Percentiles rank a stretch among this genome's conserved stretches.
phyloP scores from a whole-genome alignment of 805 yeast species.

The Myxozyma neotropica region DNA sequence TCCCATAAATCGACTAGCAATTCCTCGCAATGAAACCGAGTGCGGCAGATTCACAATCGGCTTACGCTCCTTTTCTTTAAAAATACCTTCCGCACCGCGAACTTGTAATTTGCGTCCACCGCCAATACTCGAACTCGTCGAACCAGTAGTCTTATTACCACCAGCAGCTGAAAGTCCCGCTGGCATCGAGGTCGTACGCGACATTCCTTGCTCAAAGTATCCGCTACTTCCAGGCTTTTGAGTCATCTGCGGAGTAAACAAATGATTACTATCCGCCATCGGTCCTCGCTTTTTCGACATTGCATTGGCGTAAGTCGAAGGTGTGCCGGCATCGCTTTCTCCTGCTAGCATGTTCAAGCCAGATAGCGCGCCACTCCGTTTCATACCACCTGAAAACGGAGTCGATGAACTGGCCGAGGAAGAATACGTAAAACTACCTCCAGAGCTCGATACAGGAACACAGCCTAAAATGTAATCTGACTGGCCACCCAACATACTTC shows the following conservation, averaged over 20 bases:
- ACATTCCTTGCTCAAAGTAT: conserved; percentile 1
- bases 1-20: conserved; percentile 26
- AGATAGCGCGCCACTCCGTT: conserved; percentile 6
- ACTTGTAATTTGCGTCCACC: conserved; percentile 24
- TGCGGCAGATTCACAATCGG: conserved; percentile 19
- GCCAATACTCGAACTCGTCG: not conserved
- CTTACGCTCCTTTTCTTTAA: conserved; percentile 34
- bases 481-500: conserved; percentile 63
- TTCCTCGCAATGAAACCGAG: conserved; percentile 22
- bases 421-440: too few relatives aligned
- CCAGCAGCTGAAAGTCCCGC: conserved; percentile 14
- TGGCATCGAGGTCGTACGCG: conserved; percentile 31
- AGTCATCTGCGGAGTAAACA: conserved; percentile 9
- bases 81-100: conserved; percentile 37
- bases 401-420: not conserved
- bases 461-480: conserved; percentile 58
- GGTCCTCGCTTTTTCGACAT: conserved; percentile 2
- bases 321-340: not conserved
- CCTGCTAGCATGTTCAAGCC: not conserved
- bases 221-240: not conserved
- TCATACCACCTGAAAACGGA: not conserved
- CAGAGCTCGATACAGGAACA: conserved; percentile 49
- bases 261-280: not conserved
- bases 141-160: not conserved
- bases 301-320: not conserved